A percentile compares a stretch with the other conserved stretches of the same genome.
Conservation (phyloP, 441 rosid species). For the Pelargonium exstipulatum region DNA sequence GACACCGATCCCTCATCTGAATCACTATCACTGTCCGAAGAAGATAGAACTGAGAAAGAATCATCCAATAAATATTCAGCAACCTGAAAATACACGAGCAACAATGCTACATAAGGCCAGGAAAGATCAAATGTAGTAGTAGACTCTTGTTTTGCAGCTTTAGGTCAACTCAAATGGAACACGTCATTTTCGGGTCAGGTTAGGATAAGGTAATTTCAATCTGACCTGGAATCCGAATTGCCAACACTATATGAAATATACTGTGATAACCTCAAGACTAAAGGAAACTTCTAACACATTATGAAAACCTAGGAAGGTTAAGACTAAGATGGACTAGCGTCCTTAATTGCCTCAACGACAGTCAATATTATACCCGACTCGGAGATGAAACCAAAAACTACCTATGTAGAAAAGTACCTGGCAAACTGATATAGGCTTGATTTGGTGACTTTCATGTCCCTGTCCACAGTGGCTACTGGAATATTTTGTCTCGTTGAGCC, state of each 20-base stretch:
- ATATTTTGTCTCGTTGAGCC: slow-evolving; percentile 56
- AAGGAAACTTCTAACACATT: too few species aligned
- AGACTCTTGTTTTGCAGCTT: too few species aligned
- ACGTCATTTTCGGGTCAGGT: not conserved
- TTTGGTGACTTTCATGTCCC: slow-evolving; percentile 23
- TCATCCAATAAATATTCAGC: slow-evolving; percentile 48
- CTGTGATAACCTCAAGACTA: too few species aligned
- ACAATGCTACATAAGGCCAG: not conserved
- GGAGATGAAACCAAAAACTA: not conserved
- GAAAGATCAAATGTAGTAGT: too few species aligned
- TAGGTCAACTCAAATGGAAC: too few species aligned
- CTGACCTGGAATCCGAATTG: too few species aligned
- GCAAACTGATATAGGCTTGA: slow-evolving; percentile 40
- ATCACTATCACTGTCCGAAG: slow-evolving; percentile 60
- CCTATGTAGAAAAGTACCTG: slow-evolving; percentile 32
- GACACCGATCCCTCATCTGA: slow-evolving; percentile 38
- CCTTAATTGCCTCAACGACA: too few species aligned
- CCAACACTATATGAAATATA: too few species aligned
- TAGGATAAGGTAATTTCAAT: not conserved
- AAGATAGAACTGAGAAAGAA: slow-evolving; percentile 23
- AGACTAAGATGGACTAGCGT: too few species aligned
- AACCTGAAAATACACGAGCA: slow-evolving; percentile 35
- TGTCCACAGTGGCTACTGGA: slow-evolving; percentile 29
- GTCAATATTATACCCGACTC: too few species aligned
- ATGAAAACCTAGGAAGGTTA: too few species aligned